phyloP scores from a whole-genome alignment of 768 basidiomycete genomes.

The Suillus sp. region DNA sequence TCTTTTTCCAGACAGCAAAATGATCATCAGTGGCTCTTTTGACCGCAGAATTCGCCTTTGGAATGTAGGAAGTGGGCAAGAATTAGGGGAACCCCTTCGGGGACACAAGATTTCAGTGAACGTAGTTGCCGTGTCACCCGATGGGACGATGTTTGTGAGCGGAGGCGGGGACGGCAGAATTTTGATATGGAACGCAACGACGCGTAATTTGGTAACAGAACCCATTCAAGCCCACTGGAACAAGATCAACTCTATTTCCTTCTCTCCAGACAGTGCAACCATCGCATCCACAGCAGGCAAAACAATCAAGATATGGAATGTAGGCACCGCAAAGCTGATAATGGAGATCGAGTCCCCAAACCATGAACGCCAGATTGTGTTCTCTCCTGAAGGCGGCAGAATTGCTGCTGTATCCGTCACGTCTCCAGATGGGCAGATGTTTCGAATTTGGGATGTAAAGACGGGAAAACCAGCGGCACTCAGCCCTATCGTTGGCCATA shows the following conservation, averaged over 20 bases:
- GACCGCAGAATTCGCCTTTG: constrained; percentile 3
- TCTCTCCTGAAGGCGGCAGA: not conserved
- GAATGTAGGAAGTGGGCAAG: not conserved
- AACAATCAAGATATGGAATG: not conserved
- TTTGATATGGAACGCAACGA: not conserved
- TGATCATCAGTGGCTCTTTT: not conserved
- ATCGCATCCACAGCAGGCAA: not conserved
- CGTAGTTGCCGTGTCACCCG: not conserved
- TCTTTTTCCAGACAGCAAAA: not conserved
- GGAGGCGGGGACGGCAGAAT: not conserved
- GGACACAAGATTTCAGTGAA: not conserved
- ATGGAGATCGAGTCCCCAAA: not conserved
- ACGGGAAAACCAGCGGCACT: not conserved
- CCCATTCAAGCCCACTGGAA: not conserved
- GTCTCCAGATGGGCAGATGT: not conserved
- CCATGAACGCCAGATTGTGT: not conserved
- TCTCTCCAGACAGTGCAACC: not conserved
- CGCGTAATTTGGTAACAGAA: not conserved
- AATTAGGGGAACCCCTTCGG: not conserved
- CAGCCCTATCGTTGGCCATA: not conserved
- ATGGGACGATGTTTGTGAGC: not conserved
- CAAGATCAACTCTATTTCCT: not conserved
- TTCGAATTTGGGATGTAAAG: not conserved
- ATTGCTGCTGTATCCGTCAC: not conserved
- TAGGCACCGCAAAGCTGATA: not conserved